Base-by-base conservation (phyloP, 2,329 filamentous ascomycete genomes). In the Aureobasidium sp. region DNA sequence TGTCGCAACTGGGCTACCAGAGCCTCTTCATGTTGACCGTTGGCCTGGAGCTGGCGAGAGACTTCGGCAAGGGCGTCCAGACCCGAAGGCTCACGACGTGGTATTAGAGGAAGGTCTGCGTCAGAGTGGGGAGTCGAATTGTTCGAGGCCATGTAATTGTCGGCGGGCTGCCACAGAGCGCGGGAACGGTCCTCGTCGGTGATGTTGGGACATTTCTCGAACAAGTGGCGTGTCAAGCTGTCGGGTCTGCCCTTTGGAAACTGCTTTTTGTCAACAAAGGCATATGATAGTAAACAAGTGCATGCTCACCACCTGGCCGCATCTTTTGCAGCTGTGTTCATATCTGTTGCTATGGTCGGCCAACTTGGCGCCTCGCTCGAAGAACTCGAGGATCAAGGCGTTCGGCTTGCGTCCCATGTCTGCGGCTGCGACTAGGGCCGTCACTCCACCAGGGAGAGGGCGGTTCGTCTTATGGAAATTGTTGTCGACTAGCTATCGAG, bases 191-290 rank as follows among this genome's bases (percentile, higher is more conserved):
- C 90, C 62, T 83, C 81, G 58, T 67, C 64, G 39, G 67, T 68
- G 37, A 71, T 86, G 59, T 87, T 88, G 44, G 89, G 89, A 72
- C 92, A 97, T 79, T 89, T 91, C 73, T 92, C 94, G 59, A 90
- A 87, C 61, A 96, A 81, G 71, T 97, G 92, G 64, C 82, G 86
- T 47, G 85, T 88, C 64, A 97, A 77, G 68, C 85, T 90, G 70
- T 97, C 92, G 69, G 90, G 88, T 64, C 92, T 85, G 64, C 92
- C 92, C 72, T 96, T 96, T 65, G 90, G 89, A 65, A 96, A 96
- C 74, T 79, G 64, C 29, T n/a, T 30, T 25, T 53, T 30, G 61
- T 54, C 58, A 66, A 71, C 66, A 71, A 55, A 50, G 62, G 48
- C 61, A 61, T 11, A 44, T 37, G 32, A 54, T 36, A 63, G 9